phyloP scores from a whole-genome alignment of 2,329 filamentous ascomycete genomes.

The Aspergillus tanneri region DNA sequence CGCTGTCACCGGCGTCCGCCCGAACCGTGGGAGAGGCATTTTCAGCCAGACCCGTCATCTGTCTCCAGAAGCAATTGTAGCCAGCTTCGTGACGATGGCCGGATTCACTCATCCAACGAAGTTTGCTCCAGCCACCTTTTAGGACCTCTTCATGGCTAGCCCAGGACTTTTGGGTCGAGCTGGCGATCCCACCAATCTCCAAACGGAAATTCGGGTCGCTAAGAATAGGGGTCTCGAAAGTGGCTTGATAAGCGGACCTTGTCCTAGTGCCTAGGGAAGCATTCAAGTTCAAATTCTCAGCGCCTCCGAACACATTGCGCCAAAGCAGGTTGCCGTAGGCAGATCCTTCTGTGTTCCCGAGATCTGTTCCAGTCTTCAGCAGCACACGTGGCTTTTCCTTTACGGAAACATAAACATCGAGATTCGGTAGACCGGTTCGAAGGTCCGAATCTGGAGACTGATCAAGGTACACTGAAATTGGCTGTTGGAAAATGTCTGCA shows the following conservation, averaged over 20 bases:
- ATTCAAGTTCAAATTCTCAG: constrained; percentile 83
- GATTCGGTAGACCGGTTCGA: constrained; percentile 63
- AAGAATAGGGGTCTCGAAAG: constrained; percentile 76
- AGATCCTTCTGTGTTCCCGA: constrained; percentile 90
- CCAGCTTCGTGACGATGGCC: constrained; percentile 73
- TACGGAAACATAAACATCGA: constrained; percentile 77
- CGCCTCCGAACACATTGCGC: constrained; percentile 92
- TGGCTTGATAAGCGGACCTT: constrained; percentile 83
- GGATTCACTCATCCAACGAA: constrained; percentile 67
- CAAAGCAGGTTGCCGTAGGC: constrained; percentile 84
- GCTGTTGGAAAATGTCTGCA: constrained; percentile 80
- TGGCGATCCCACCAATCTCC: constrained; percentile 76
- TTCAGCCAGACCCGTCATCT: constrained; percentile 74
- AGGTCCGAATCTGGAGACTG: constrained; percentile 69
- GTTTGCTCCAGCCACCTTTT: constrained; percentile 71
- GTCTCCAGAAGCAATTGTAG: constrained; percentile 82
- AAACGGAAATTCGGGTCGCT: constrained; percentile 79
- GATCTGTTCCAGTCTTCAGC: constrained; percentile 90
- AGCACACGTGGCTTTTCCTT: constrained; percentile 79
- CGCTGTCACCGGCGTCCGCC: constrained; percentile 80
- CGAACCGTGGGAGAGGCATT: constrained; percentile 79
- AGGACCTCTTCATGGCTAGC: constrained; percentile 90
- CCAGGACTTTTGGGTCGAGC: constrained; percentile 85
- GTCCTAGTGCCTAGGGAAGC: constrained; percentile 88
- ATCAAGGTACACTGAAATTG: constrained; percentile 79